These are phyloP conservation scores for Pseudoperonospora humuli DNA, from an alignment of 352 stramenopile genomes.

Conservation along the genomic window DNA sequence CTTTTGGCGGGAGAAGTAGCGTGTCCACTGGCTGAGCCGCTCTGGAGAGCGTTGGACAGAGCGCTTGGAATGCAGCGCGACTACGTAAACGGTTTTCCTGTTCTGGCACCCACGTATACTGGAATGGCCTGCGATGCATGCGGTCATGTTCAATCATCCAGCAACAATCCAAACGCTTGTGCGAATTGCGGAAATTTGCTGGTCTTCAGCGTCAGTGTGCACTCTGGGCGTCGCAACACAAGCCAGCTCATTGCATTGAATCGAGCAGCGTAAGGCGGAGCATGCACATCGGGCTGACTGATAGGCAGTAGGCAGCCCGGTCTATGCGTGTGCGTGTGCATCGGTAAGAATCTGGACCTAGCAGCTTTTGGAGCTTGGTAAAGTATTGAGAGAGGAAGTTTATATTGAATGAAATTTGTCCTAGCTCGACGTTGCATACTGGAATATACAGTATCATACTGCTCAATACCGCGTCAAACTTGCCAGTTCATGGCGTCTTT, in stretches of 20 bases:
- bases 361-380: too few relatives aligned
- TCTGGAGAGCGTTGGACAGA: constrained; percentile 57
- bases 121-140: constrained; percentile 50
- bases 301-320: too few relatives aligned
- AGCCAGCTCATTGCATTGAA: constrained; percentile 35
- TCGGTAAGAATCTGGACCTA: too few relatives aligned
- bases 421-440: too few relatives aligned
- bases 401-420: too few relatives aligned
- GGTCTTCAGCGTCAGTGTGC: constrained; percentile 64
- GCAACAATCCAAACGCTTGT: constrained; percentile 30
- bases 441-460: not conserved
- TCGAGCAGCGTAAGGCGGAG: constrained; percentile 5
- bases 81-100: constrained; percentile 54
- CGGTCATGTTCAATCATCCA: constrained; percentile 39
- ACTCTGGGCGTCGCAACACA: constrained; percentile 55
- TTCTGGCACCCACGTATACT: constrained; percentile 37
- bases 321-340: constrained; percentile 5
- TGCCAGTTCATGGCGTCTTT: constrained; percentile 21
- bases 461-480: not conserved
- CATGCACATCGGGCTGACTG: too few relatives aligned
- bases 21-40: constrained; percentile 45
- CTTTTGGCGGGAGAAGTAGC: constrained; percentile 63
- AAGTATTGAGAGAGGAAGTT: too few relatives aligned
- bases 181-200: constrained; percentile 50
- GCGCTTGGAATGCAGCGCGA: constrained; percentile 52